A percentile compares a stretch with the other conserved stretches of the same genome.
phyloP scores from a whole-genome alignment of 2,329 filamentous ascomycete genomes.

The Aspergillus arachidicola region DNA sequence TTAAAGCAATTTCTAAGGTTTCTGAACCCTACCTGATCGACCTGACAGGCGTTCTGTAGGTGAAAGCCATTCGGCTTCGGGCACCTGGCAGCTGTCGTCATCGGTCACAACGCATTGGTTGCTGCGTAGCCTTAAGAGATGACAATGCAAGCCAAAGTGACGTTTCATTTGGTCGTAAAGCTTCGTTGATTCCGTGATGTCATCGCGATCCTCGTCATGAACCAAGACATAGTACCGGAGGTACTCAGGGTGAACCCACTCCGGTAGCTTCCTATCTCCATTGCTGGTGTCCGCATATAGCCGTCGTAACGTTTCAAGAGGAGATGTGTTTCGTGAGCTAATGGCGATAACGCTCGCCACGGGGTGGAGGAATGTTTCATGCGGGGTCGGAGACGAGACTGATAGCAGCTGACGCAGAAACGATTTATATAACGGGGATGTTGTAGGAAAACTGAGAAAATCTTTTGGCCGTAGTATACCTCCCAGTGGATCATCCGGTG shows the following conservation, averaged over 20 bases:
- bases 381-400: slow-evolving; percentile 73
- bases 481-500: slow-evolving; percentile 63
- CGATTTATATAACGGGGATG: slow-evolving; percentile 80
- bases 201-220: slow-evolving; percentile 93
- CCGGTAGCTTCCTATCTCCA: slow-evolving; percentile 71
- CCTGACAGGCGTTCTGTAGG: slow-evolving; percentile 79
- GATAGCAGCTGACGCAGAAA: slow-evolving; percentile 85
- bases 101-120: slow-evolving; percentile 85
- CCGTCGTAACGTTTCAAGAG: slow-evolving; percentile 82
- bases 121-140: slow-evolving; percentile 82
- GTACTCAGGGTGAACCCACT: slow-evolving; percentile 90
- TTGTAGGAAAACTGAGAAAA: slow-evolving; percentile 38
- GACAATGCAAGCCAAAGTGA: slow-evolving; percentile 94
- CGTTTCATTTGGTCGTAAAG: slow-evolving; percentile 99
- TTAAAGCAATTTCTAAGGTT: neutral
- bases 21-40: slow-evolving; percentile 54
- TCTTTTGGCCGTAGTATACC: slow-evolving; percentile 34
- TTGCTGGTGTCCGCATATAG: slow-evolving; percentile 84
- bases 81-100: slow-evolving; percentile 82
- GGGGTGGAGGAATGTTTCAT: slow-evolving; percentile 93
- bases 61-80: slow-evolving; percentile 85
- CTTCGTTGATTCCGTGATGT: slow-evolving; percentile 84
- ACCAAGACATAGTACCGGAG: slow-evolving; percentile 94
- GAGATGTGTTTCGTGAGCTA: slow-evolving; percentile 79
- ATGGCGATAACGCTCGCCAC: slow-evolving; percentile 94